A percentile compares a stretch with the other conserved stretches of the same genome.
phyloP scores from a whole-genome alignment of 306 rosid genomes.

The Dalbergia oliveri region DNA sequence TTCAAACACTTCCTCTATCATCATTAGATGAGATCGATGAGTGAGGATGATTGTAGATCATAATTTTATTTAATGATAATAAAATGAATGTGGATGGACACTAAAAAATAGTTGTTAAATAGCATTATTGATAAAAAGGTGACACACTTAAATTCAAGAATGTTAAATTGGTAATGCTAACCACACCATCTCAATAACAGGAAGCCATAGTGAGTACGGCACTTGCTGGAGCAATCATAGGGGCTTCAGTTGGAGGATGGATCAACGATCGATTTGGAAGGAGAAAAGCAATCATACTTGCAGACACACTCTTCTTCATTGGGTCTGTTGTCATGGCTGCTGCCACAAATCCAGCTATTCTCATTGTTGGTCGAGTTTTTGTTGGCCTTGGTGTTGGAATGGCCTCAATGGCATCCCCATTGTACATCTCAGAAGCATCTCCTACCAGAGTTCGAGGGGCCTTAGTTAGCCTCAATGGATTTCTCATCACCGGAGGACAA shows the following conservation, averaged over 20 bases:
- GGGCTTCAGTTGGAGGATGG: constrained; percentile 77
- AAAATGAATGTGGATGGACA: too few relatives aligned
- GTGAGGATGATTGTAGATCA: too few relatives aligned
- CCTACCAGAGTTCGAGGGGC: constrained; percentile 76
- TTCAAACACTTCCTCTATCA: too few relatives aligned
- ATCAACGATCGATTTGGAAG: constrained; percentile 66
- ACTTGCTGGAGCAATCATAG: constrained; percentile 72
- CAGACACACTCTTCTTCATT: constrained; percentile 60
- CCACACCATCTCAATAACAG: constrained; percentile 42
- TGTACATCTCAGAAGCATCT: constrained; percentile 79
- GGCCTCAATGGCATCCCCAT: constrained; percentile 77
- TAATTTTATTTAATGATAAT: too few relatives aligned
- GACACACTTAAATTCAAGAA: background rate
- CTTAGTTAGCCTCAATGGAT: constrained; percentile 70
- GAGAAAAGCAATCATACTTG: constrained; percentile 51
- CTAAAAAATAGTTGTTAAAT: too few relatives aligned
- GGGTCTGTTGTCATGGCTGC: constrained; percentile 68
- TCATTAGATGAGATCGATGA: too few relatives aligned
- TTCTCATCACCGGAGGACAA: constrained; percentile 80
- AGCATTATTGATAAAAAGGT: background rate
- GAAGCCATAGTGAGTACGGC: constrained; percentile 76
- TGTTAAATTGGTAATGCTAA: constrained; percentile 1
- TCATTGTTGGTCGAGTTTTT: constrained; percentile 62
- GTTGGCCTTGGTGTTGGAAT: constrained; percentile 76
- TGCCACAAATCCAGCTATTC: constrained; percentile 45